Evolutionary conservation across 176 grass and related monocot genomes (phyloP), one percentile per base, ranked within the genome.

Genomic region (Rhipidocladum racemiflorum): DNA sequence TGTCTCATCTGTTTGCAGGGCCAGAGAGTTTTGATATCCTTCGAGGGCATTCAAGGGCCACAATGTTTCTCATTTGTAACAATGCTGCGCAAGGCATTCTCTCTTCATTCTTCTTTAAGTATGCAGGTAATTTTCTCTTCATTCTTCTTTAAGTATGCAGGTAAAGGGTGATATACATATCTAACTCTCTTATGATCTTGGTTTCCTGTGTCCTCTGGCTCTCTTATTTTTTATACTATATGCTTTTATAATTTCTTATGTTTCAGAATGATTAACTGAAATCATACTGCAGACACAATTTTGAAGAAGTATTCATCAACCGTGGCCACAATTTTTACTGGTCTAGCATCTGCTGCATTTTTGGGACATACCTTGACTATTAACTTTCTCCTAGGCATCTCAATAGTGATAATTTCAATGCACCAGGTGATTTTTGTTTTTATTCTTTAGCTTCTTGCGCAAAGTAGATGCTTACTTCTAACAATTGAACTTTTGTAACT

Each of bases 81-180:
- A 99, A 99, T 93, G 97, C 97, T 55, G 97, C 97, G 12, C 97
- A 99, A 80, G 97, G 97, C 56, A 99, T 99, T 88, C 90, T 99
- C 25, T 99, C 97, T 65, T 99, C 97, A 49, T 99, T 99, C 83
- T 99, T 99, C 81, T 99, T 99, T 83, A 99, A n/a, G n/a, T n/a
- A n/a, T n/a, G n/a, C n/a, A n/a, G n/a, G n/a, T n/a, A n/a, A 99
- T 99, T 88, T 89, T 99, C 25, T 99, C 97, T 65, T 99, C 97
- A 49, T 99, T 99, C 83, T 99, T 99, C 81, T 99, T 99, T 83
- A 99, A 99, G 87, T 99, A 99, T 77, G 96, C 96, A 88, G 96
- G 96, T 99, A 95, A 88, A 9, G 5, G 30, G 69, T 65, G 21
- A 32, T 56, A 21, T 61, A 21, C 48, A 32, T 64, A 54, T 15